phyloP scores from a whole-genome alignment of 805 yeast species.

The Metschnikowia orientalis region DNA sequence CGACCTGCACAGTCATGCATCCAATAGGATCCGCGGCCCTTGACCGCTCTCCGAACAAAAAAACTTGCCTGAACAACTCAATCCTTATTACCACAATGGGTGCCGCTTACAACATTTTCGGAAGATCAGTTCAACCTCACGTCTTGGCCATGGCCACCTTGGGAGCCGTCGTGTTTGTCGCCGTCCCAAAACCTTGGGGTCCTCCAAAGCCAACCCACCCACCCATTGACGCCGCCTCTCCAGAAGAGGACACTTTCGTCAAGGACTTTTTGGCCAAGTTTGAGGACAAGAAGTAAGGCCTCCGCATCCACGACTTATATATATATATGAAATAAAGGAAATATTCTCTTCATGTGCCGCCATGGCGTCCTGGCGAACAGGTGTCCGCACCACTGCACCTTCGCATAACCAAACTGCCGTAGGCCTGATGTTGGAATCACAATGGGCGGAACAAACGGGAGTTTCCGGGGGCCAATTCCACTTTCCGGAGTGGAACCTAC shows the following conservation, averaged over 20 bases:
- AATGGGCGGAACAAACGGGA: too few relatives aligned
- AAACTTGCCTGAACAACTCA: constrained; percentile 2
- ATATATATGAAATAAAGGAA: too few relatives aligned
- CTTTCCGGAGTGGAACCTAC: too few relatives aligned
- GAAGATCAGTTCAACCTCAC: constrained; percentile 80
- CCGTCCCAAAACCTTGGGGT: constrained; percentile 72
- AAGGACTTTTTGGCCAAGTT: constrained; percentile 57
- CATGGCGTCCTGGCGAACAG: too few relatives aligned
- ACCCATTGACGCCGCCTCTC: constrained; percentile 66
- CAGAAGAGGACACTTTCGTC: constrained; percentile 89
- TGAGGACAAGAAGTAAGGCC: constrained; percentile 18
- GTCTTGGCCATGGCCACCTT: constrained; percentile 79
- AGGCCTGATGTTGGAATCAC: too few relatives aligned
- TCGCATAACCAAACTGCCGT: too few relatives aligned
- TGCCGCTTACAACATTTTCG: constrained; percentile 78
- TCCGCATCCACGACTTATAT: too few relatives aligned
- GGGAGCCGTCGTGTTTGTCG: constrained; percentile 58
- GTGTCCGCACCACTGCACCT: too few relatives aligned
- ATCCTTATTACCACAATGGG: constrained; percentile 48
- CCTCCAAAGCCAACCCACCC: constrained; percentile 59
- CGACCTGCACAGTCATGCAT: constrained; percentile 7
- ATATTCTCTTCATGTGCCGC: too few relatives aligned
- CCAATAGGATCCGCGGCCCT: constrained; percentile 14
- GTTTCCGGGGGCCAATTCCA: too few relatives aligned
- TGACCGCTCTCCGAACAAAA: not conserved